Evolutionary conservation across 1,284 basidiomycete species (phyloP), one percentile per base, ranked within the genome.

Genomic region (Wallemia ichthyophaga): DNA sequence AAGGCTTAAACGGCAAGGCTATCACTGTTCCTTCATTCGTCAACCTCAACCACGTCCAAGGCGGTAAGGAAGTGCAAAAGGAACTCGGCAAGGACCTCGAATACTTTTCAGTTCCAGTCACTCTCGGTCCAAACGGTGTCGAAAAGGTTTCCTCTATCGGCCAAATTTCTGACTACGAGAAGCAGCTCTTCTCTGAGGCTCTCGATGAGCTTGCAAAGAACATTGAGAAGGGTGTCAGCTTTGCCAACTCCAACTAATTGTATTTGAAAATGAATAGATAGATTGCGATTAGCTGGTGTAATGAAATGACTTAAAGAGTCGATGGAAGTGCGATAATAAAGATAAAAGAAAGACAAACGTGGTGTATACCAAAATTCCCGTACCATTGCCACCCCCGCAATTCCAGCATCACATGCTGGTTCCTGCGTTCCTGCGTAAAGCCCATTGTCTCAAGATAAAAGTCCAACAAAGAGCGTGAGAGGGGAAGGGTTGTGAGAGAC

Each of bases 141-240:
- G 81, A 82, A 74, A 85, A 82, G 74, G 92, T 95, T 69, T 74
- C 82, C 75, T 78, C 81, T 25, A 70, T 94, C 62, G 89, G 89
- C 58, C 65, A 74, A 48, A 68, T 94, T 66, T 76, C 83, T 28
- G 73, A 79, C 55, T 77, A 83, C 69, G 89, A 94, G 75, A 71
- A 91, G 76, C 80, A 82, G 71, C 77, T 92, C 62, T 74, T 94
- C 67, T 82, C 80, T 56, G 55, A 25, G 15, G 87, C 83, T 9
- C 55, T 57, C 23, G 27, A 61, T 48, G 70, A 70, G 64, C 78
- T 92, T 67, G 84, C 85, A 79, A 89, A 87, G 80, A 94, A 94
- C 80, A 91, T 95, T 67, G 80, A 85, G 72, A 92, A 89, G 80
- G 88, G 87, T 72, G 80, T 78, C 72, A 75, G 78, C 61, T 89